These are phyloP conservation scores for Lobosporangium transversale DNA, from an alignment of 192 early-diverging fungal species.

Conservation along the genomic window DNA sequence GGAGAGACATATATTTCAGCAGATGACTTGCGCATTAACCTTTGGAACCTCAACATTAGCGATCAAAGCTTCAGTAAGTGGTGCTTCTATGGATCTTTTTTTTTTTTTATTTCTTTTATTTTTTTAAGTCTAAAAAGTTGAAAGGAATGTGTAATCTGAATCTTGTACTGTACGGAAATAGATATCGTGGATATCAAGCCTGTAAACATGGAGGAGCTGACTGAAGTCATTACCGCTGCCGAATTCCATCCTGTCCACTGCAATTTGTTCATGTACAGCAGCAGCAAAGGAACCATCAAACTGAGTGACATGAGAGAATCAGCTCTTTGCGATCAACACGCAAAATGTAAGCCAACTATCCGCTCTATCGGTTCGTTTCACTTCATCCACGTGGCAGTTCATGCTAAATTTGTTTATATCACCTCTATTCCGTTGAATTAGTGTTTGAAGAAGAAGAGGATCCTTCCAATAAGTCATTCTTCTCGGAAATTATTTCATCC, in stretches of 20 bases:
- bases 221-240: slow-evolving; percentile 98
- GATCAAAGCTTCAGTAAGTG: slow-evolving; percentile 95
- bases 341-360: slow-evolving; percentile 75
- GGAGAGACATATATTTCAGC: slow-evolving; percentile 97
- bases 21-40: slow-evolving; percentile 97
- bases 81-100: background rate
- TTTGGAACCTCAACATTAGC: slow-evolving; percentile 98
- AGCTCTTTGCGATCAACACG: slow-evolving; percentile 93
- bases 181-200: slow-evolving; percentile 99
- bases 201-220: slow-evolving; percentile 99
- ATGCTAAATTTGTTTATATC: background rate
- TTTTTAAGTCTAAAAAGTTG: background rate
- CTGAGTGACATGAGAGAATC: slow-evolving; percentile 95
- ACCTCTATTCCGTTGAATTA: background rate
- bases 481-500: slow-evolving; percentile 99
- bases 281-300: slow-evolving; percentile 98
- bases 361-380: background rate
- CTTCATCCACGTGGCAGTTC: too few species aligned
- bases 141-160: background rate
- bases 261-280: slow-evolving; percentile 98
- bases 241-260: slow-evolving; percentile 97
- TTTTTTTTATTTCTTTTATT: background rate
- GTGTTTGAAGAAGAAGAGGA: slow-evolving; percentile 97
- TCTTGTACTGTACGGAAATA: slow-evolving; percentile 32
- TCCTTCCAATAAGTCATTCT: slow-evolving; percentile 95